Percentiles rank a stretch among this genome's conserved stretches.
phyloP scores from a whole-genome alignment of 2,329 filamentous ascomycete genomes.

The Ambrosiella cleistominuta region DNA sequence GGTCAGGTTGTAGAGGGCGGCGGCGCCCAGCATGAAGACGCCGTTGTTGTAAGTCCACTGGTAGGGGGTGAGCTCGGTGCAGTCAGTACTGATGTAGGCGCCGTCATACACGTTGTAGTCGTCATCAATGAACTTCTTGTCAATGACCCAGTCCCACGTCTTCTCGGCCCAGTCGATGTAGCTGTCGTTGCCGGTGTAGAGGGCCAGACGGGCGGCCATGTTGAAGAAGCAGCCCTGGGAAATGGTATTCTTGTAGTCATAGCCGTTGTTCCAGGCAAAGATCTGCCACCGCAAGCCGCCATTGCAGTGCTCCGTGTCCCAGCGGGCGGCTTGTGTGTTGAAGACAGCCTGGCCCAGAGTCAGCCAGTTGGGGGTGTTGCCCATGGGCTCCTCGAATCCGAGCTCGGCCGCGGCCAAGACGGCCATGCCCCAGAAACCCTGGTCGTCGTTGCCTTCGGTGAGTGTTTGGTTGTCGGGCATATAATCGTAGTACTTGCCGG shows the following conservation, averaged over 20 bases:
- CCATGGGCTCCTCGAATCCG: constrained; percentile 43
- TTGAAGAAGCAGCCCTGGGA: constrained; percentile 47
- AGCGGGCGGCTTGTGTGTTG: constrained; percentile 57
- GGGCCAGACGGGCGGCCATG: constrained; percentile 47
- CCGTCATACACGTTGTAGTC: constrained; percentile 47
- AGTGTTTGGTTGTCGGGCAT: constrained; percentile 59
- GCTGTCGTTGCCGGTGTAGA: constrained; percentile 60
- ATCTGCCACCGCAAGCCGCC: constrained; percentile 77
- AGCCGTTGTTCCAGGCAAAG: constrained; percentile 65
- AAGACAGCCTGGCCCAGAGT: constrained; percentile 64
- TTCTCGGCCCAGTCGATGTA: constrained; percentile 63
- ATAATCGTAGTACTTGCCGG: constrained; percentile 54
- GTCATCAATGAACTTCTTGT: constrained; percentile 39
- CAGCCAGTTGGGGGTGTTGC: constrained; percentile 45
- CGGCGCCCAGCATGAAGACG: constrained; percentile 45
- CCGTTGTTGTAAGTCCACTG: constrained; percentile 57
- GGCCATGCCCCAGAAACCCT: constrained; percentile 56
- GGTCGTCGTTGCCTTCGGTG: constrained; percentile 57
- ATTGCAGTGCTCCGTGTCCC: constrained; percentile 51
- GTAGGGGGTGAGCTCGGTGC: constrained; percentile 37
- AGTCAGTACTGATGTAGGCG: constrained; percentile 37
- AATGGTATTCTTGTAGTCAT: constrained; percentile 56
- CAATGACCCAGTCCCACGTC: constrained; percentile 51
- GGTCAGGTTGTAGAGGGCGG: constrained; percentile 51
- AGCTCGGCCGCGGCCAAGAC: constrained; percentile 55